Evolutionary conservation across 495 filamentous ascomycete species (phyloP).

Genomic region (Bathelium albidoporum): DNA sequence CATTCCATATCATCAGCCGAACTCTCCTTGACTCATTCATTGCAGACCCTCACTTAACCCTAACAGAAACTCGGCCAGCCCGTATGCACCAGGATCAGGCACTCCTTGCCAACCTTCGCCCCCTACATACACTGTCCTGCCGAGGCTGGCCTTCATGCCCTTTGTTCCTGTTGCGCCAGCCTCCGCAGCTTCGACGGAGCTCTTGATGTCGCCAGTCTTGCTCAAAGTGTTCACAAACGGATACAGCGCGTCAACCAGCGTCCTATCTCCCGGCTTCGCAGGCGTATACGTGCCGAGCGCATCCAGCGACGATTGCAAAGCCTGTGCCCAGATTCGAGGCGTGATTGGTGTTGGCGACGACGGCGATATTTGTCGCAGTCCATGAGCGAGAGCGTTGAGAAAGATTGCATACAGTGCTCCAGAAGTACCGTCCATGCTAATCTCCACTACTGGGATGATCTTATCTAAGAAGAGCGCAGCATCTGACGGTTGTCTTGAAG

Average conservation of each 20-base stretch:
- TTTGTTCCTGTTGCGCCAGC: constrained; percentile 73
- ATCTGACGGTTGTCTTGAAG: constrained; percentile 52
- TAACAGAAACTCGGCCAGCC: constrained; percentile 66
- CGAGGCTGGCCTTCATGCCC: constrained; percentile 82
- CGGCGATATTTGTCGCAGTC: constrained; percentile 49
- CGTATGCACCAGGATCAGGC: constrained; percentile 87
- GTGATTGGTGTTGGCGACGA: constrained; percentile 37
- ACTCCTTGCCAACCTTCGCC: constrained; percentile 70
- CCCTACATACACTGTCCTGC: constrained; percentile 84
- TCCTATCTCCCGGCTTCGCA: constrained; percentile 78
- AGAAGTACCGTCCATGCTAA: constrained; percentile 88
- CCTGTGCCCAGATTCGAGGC: constrained; percentile 59
- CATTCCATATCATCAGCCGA: no score
- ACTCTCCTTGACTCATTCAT: background rate
- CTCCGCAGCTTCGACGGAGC: constrained; percentile 64
- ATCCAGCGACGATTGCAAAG: constrained; percentile 58
- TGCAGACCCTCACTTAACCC: constrained; percentile 55
- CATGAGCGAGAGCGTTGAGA: constrained; percentile 75
- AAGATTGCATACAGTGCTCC: constrained; percentile 95
- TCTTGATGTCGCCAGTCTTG: constrained; percentile 49
- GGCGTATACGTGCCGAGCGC: constrained; percentile 78
- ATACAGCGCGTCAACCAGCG: constrained; percentile 78
- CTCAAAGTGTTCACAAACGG: constrained; percentile 71
- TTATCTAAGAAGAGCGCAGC: constrained; percentile 58
- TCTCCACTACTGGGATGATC: constrained; percentile 79